Evolutionary conservation across 2,329 filamentous ascomycete species (phyloP).

Genomic region (Fusarium foetens): DNA sequence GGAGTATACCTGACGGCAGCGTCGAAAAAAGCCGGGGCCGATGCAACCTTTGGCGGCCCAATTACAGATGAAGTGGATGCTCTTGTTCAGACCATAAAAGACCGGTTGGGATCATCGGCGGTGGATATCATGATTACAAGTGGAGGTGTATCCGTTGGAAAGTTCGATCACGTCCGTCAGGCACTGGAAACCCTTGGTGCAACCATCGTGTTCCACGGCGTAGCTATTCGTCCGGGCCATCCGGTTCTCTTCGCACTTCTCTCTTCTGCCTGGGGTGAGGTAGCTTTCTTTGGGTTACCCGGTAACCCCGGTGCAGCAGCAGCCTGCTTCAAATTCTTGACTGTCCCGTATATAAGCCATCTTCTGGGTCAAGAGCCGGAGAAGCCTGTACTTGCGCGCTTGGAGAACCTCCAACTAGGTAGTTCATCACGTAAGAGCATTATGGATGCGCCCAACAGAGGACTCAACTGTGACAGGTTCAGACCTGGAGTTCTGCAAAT

Average conservation of each 20-base stretch:
- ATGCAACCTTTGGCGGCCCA: neutral
- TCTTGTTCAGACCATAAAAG: neutral
- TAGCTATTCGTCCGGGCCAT: neutral
- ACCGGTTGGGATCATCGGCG: neutral
- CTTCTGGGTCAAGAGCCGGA: fast-evolving
- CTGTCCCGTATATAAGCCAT: neutral
- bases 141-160: neutral
- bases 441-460: neutral
- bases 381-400: neutral
- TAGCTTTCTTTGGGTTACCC: neutral
- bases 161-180: neutral
- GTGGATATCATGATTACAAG: neutral
- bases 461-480: neutral
- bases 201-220: neutral
- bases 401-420: neutral
- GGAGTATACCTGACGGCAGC: neutral
- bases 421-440: neutral
- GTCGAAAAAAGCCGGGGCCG: neutral
- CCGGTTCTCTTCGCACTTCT: neutral
- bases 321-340: neutral
- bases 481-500: neutral
- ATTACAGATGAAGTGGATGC: neutral
- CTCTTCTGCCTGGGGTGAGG: fast-evolving
- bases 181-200: neutral
- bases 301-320: neutral